Evolutionary conservation across 2,329 filamentous ascomycete species (phyloP), one percentile per base, ranked within the genome.

Genomic region (Zymoseptoria passerinii): DNA sequence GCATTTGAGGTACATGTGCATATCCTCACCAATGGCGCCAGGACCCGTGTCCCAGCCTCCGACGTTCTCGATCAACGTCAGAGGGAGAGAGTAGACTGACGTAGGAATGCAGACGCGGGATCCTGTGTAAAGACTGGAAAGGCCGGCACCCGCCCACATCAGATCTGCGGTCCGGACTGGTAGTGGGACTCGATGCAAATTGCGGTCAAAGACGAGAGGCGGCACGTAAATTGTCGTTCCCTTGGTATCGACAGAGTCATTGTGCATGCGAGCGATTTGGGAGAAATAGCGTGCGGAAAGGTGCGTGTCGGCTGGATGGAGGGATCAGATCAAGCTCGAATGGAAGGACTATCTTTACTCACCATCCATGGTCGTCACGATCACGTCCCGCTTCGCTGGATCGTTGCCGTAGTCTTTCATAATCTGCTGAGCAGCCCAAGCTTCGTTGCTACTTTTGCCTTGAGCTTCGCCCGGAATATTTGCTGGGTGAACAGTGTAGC

Each of bases 1-100:
- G 71, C 85, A 89, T 76, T 89, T 89, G 62, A 89, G 78, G 68
- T 87, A 87, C 87, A 89, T 89, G 75, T 90, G 87, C 67, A 89
- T 73, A 68, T 89, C 87, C 72, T 90, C 87, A 50, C 87, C 87
- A 64, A 90, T 89, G 19, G 87, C 86, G 61, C 88, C 86, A 1
- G 82, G 79, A 54, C 83, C 85, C 56, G 82, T 82, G 68, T 89
- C 87, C 87, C 86, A 90, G 27, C 87, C 87, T 8, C 85, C 84
- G 28, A 88, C 86, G 28, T 82, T 79, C 65, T 88, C 85, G 48
- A 86, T 81, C 16, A 90, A 74, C 51, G 82, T 79, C 48, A 90
- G 79, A 1, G 86, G 83, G 0, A 89, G 71, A 4, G 86, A 89
- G 68, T 89, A 90, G 35, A 89, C 87, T 0, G 87, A 89, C 0